Evolutionary conservation across 768 basidiomycete genomes (phyloP).

Genomic region (Mycena polygramma): DNA sequence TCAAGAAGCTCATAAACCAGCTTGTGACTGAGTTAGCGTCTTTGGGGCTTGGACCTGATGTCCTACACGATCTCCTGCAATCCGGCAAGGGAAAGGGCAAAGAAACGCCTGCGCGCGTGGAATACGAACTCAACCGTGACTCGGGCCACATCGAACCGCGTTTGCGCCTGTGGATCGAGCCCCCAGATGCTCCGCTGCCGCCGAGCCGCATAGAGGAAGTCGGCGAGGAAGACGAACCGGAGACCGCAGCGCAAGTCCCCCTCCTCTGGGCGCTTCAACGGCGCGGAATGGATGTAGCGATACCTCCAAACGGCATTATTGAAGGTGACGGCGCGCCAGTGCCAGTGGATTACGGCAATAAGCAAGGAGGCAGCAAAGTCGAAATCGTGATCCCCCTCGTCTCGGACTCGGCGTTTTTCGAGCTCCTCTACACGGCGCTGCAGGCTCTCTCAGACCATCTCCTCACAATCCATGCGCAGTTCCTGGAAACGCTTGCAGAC

Average conservation of each 20-base stretch:
- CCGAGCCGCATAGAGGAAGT: slow-evolving; percentile 31
- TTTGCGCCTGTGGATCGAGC: slow-evolving; percentile 64
- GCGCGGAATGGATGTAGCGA: background rate
- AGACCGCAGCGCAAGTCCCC: slow-evolving; percentile 33
- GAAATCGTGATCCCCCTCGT: slow-evolving; percentile 84
- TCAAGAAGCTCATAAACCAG: slow-evolving; percentile 91
- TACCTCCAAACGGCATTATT: too few species aligned
- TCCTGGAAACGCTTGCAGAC: slow-evolving; percentile 54
- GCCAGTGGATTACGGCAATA: background rate
- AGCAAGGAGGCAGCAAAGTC: slow-evolving; percentile 4
- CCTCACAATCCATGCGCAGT: slow-evolving; percentile 62
- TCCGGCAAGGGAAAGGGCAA: slow-evolving; percentile 38
- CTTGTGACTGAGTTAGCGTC: slow-evolving; percentile 83
- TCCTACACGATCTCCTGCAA: slow-evolving; percentile 60
- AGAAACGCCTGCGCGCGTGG: slow-evolving; percentile 44
- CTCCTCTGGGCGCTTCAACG: slow-evolving; percentile 44
- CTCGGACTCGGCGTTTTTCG: slow-evolving; percentile 87
- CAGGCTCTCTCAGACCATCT: slow-evolving; percentile 67
- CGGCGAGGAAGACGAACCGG: slow-evolving; percentile 27
- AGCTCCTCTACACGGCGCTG: slow-evolving; percentile 73
- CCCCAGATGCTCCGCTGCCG: slow-evolving; percentile 39
- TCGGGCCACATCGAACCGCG: slow-evolving; percentile 68
- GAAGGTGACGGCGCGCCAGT: too few species aligned
- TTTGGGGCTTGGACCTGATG: slow-evolving; percentile 69
- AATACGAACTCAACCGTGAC: slow-evolving; percentile 69